Conservation (phyloP, 2,329 filamentous ascomycete species). For the Coniochaeta hoffmannii region DNA sequence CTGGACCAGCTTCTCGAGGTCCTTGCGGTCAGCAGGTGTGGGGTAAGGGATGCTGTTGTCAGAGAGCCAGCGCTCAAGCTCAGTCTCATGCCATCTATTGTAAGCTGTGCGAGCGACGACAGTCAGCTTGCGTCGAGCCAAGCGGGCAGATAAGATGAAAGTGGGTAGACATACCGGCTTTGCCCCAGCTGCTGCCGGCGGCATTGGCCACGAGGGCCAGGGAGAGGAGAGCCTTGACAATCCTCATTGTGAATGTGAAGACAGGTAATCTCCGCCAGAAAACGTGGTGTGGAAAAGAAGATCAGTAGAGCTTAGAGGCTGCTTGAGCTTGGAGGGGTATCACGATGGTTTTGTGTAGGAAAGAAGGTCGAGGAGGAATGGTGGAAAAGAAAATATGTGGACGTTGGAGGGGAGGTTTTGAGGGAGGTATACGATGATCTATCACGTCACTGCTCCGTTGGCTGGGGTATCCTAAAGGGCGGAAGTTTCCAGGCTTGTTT, state of each 20-base stretch:
- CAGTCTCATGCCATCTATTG: slow-evolving; percentile 98
- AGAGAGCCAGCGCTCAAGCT: slow-evolving; percentile 93
- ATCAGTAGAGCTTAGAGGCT: neutral
- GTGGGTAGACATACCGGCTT: slow-evolving; percentile 58
- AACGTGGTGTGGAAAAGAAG: neutral
- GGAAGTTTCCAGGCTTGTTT: slow-evolving; percentile 2
- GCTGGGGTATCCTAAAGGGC: neutral
- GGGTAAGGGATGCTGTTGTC: slow-evolving; percentile 90
- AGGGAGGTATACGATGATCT: neutral
- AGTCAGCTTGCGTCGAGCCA: slow-evolving; percentile 14
- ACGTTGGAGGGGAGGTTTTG: neutral
- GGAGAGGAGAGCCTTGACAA: slow-evolving; percentile 62
- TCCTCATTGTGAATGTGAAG: slow-evolving; percentile 57
- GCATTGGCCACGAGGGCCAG: slow-evolving; percentile 65
- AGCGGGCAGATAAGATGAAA: slow-evolving; percentile 5
- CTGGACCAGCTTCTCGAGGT: slow-evolving; percentile 85
- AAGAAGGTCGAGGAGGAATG: slow-evolving; percentile 5
- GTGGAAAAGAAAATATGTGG: slow-evolving; percentile 1
- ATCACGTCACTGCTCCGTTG: slow-evolving; percentile 3
- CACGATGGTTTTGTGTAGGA: slow-evolving; percentile 7
- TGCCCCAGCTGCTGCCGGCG: slow-evolving; percentile 76
- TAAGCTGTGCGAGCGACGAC: slow-evolving; percentile 55
- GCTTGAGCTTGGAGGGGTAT: neutral
- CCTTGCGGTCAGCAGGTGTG: slow-evolving; percentile 83
- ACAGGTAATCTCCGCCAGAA: neutral